Conservation (phyloP, 164 flowering plant species). For the Berberis vulgaris region DNA sequence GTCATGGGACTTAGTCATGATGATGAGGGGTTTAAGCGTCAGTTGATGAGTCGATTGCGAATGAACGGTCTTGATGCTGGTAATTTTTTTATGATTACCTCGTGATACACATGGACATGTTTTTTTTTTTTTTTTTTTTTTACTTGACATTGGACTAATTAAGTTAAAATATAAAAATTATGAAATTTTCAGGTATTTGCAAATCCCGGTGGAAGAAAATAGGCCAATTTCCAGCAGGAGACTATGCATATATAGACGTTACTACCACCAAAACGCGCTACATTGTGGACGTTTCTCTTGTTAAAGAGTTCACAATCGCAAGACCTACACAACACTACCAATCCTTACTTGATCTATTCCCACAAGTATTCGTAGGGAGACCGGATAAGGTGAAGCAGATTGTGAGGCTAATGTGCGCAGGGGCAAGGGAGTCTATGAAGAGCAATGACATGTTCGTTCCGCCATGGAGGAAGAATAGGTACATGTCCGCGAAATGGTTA, state of each 20-base stretch:
- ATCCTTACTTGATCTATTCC: conserved; percentile 36
- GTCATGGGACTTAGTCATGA: conserved; percentile 12
- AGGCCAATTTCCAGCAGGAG: conserved; percentile 38
- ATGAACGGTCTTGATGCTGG: conserved; percentile 62
- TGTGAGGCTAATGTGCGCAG: conserved; percentile 52
- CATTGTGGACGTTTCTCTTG: conserved; percentile 40
- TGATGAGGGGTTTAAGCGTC: conserved; percentile 32
- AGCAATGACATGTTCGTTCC: conserved; percentile 45
- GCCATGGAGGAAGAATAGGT: conserved; percentile 72
- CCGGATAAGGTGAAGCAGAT: conserved; percentile 44
- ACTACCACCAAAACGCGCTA: conserved; percentile 33
- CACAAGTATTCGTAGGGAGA: conserved; percentile 38
- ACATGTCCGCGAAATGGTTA: conserved; percentile 72
- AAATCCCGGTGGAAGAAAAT: conserved; percentile 63
- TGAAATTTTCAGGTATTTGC: conserved; percentile 49
- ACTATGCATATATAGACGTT: conserved; percentile 63
- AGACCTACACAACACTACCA: conserved; percentile 43
- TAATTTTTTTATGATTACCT: conserved; percentile 5
- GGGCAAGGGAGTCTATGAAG: conserved; percentile 52
- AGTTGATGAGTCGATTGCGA: conserved; percentile 42
- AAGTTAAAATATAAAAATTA: background rate
- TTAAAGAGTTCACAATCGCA: conserved; percentile 59
- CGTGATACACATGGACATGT: too few species aligned
- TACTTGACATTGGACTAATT: background rate
- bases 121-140: too few species aligned